Percentiles rank a stretch among this genome's conserved stretches.
phyloP scores from a whole-genome alignment of 1,139 yeast genomes.

The Pichia sp. region DNA sequence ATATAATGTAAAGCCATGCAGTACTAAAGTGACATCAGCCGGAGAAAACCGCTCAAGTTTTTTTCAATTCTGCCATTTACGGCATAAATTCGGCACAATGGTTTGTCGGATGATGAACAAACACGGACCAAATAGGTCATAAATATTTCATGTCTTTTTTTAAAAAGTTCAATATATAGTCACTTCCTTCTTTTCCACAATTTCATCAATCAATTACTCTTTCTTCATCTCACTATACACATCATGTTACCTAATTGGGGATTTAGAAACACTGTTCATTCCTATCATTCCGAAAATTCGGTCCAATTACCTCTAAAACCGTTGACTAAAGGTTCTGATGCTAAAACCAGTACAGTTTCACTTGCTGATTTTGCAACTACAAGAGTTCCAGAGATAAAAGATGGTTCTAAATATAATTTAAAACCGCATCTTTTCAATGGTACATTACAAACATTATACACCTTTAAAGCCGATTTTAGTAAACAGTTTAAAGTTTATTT shows the following conservation, averaged over 20 bases:
- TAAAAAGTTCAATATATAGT: no score
- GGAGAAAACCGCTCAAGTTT: no score
- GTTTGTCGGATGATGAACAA: no score
- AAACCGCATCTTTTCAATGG: slow-evolving; percentile 68
- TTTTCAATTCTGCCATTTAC: no score
- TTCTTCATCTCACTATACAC: slow-evolving; percentile 2
- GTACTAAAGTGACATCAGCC: no score
- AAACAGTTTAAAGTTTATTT: slow-evolving; percentile 54
- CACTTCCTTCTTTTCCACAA: neutral
- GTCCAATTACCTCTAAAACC: slow-evolving; percentile 36
- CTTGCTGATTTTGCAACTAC: slow-evolving; percentile 36
- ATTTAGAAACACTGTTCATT: slow-evolving; percentile 37
- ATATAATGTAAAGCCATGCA: no score
- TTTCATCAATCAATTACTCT: neutral
- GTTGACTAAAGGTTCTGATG: slow-evolving; percentile 18
- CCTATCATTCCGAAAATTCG: slow-evolving; percentile 29
- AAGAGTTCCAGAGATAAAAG: slow-evolving; percentile 40
- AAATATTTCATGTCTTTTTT: no score
- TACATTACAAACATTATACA: slow-evolving; percentile 64
- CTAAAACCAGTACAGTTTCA: slow-evolving; percentile 20
- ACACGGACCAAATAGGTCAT: no score
- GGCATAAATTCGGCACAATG: no score
- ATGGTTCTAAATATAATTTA: slow-evolving; percentile 45
- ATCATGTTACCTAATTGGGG: slow-evolving; percentile 29
- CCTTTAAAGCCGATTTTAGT: slow-evolving; percentile 50